Conservation (phyloP, 441 rosid genomes). For the Metrosideros polymorpha region DNA sequence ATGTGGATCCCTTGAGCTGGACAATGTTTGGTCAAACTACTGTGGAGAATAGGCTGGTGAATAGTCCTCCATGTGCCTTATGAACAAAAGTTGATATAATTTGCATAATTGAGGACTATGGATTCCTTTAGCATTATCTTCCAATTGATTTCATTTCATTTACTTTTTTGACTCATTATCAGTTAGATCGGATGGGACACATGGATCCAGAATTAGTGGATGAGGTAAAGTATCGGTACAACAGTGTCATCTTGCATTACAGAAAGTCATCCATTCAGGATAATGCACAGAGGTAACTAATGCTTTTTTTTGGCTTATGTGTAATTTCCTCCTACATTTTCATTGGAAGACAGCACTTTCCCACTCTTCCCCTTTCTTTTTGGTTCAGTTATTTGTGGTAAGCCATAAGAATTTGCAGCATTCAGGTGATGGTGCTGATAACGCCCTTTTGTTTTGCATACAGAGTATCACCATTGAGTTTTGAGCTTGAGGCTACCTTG, state of each 20-base stretch:
- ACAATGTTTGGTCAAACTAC: not conserved
- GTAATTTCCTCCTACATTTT: not conserved
- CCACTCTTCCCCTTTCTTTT: not conserved
- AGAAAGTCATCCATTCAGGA: constrained; percentile 92
- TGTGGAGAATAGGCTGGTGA: not conserved
- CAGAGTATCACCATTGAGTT: constrained; percentile 96
- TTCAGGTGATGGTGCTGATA: not conserved
- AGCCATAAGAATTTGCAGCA: not conserved
- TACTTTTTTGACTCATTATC: constrained; percentile 17
- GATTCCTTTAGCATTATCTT: not conserved
- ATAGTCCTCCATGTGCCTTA: not conserved
- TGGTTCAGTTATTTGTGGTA: not conserved
- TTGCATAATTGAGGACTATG: not conserved
- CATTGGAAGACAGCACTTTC: not conserved
- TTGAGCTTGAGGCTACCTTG: constrained; percentile 94
- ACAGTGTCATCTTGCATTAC: constrained; percentile 71
- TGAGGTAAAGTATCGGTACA: constrained; percentile 73
- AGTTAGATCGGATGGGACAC: constrained; percentile 80
- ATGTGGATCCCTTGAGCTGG: not conserved
- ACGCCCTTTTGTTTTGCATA: not conserved
- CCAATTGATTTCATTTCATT: not conserved
- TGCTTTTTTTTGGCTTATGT: not conserved
- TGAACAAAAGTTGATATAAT: not conserved
- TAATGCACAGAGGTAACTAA: constrained; percentile 70
- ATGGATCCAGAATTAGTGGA: constrained; percentile 70